Evolutionary conservation across 2,329 filamentous ascomycete genomes (phyloP).

Genomic region (Penicillium decumbens): DNA sequence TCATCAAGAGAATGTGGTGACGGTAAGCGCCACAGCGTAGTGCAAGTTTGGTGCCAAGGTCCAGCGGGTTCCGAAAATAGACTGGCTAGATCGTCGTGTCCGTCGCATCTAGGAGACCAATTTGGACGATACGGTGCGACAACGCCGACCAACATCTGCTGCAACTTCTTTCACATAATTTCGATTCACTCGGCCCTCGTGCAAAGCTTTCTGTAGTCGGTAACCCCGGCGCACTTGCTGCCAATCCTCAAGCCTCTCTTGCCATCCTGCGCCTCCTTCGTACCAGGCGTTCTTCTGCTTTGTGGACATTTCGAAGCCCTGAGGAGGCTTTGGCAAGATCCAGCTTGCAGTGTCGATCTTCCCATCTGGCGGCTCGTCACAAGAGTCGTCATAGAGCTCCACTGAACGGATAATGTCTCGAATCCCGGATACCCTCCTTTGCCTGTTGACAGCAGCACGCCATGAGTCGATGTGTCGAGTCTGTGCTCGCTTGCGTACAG

Average conservation of each 20-base stretch:
- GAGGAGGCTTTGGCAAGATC: constrained; percentile 40
- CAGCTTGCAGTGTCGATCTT: constrained; percentile 40
- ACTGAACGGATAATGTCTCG: constrained; percentile 27
- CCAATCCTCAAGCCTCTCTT: constrained; percentile 40
- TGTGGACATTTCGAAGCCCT: constrained; percentile 35
- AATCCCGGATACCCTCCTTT: constrained; percentile 30
- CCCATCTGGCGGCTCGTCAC: constrained; percentile 37
- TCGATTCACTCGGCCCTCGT: constrained; percentile 37
- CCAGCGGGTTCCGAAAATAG: neutral
- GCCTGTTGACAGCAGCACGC: constrained; percentile 36
- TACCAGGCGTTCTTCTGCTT: constrained; percentile 38
- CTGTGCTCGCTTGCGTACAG: constrained; percentile 17
- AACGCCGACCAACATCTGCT: constrained; percentile 19
- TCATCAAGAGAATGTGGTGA: neutral
- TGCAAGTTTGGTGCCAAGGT: neutral
- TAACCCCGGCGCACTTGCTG: constrained; percentile 35
- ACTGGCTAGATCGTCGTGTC: neutral
- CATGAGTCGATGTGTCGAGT: constrained; percentile 38
- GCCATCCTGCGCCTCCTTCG: constrained; percentile 39
- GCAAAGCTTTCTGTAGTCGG: constrained; percentile 33
- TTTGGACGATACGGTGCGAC: constrained; percentile 14
- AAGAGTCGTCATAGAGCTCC: constrained; percentile 35
- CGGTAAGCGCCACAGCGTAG: neutral
- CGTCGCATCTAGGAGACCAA: constrained; percentile 2
- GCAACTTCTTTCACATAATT: constrained; percentile 30